Evolutionary conservation across 164 flowering plant genomes (phyloP), one percentile per base, ranked within the genome.

Genomic region (Kalanchoe fedtschenkoi): DNA sequence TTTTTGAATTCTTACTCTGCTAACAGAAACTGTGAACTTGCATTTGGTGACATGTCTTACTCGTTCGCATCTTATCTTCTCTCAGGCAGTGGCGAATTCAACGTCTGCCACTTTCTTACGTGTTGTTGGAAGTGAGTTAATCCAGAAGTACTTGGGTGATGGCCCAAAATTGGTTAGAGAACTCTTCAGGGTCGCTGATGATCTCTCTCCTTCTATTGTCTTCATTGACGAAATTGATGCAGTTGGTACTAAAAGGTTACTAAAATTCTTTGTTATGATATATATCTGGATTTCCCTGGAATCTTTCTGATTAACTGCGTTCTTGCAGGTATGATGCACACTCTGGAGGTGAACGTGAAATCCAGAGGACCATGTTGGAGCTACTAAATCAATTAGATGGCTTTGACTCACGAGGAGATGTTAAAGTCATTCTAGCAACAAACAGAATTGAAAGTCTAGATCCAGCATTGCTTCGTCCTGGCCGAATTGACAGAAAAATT

Each of bases 221-320:
- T 89, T 91, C 73, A 91, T 91, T 68, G 98, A 91, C 76, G 98
- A 91, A 72, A 89, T 91, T 65, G 98, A 91, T 73, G 98, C 96
- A 54, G 74, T 91, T 58, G 98, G 96, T 57, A 91, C 95, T 54
- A 89, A 89, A 70, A 87, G 98, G 96, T 88, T 6, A 66, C 60
- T 51, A 0, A 1, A 21, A n/a, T 16, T 10, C 7, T 21, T 6
- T 14, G 16, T 9, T 29, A 17, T 37, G 15, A 44, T 34, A 13
- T 34, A 29, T 14, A 15, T 10, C 13, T 8, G 14, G 6, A 14
- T 59, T 15, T 10, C 19, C 15, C 33, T 53, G 54, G 54, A 42
- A 6, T 22, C 15, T 15, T 34, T 66, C 38, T 58, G 47, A 55
- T 68, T 21, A 22, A 15, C 24, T 14, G 33, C 5, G 51, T 43